A percentile compares a stretch with the other conserved stretches of the same genome.
Conservation (phyloP, 192 early-diverging fungal species). For the Coemansia sp. region DNA sequence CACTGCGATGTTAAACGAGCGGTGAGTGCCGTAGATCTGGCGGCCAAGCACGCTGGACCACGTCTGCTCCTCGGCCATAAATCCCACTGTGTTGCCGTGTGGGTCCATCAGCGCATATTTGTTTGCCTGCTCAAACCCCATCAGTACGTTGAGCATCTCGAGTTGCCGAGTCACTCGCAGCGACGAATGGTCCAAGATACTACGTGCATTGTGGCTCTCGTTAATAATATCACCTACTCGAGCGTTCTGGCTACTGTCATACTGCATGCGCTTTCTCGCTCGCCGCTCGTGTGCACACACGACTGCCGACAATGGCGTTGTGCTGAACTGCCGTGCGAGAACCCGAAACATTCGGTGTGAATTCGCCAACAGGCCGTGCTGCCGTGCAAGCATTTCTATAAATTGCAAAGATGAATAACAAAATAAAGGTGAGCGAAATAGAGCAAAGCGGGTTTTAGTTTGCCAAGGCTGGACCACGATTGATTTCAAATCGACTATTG, state of each 20-base stretch:
- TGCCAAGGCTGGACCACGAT: no score
- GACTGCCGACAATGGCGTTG: not conserved
- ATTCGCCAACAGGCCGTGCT: not conserved
- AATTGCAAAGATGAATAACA: not conserved
- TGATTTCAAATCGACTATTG: no score
- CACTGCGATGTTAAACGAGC: constrained; percentile 73
- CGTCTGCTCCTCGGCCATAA: constrained; percentile 77
- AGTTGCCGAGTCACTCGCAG: constrained; percentile 59
- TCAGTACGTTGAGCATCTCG: constrained; percentile 78
- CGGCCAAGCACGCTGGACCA: constrained; percentile 63
- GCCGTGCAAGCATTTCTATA: not conserved
- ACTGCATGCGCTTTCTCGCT: not conserved
- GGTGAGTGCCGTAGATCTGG: constrained; percentile 72
- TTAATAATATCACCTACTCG: not conserved
- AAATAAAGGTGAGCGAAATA: no score
- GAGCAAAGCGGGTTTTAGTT: no score
- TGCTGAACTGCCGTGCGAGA: not conserved
- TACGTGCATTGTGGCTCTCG: not conserved
- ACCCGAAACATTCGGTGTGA: not conserved
- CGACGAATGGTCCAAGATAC: constrained; percentile 14
- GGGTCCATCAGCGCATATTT: constrained; percentile 76
- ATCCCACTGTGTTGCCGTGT: constrained; percentile 66
- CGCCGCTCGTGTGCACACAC: constrained; percentile 4
- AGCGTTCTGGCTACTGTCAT: not conserved
- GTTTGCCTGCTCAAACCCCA: constrained; percentile 85